Evolutionary conservation across 352 stramenopile genomes (phyloP).

Genomic region (Phytophthora tentaculata): DNA sequence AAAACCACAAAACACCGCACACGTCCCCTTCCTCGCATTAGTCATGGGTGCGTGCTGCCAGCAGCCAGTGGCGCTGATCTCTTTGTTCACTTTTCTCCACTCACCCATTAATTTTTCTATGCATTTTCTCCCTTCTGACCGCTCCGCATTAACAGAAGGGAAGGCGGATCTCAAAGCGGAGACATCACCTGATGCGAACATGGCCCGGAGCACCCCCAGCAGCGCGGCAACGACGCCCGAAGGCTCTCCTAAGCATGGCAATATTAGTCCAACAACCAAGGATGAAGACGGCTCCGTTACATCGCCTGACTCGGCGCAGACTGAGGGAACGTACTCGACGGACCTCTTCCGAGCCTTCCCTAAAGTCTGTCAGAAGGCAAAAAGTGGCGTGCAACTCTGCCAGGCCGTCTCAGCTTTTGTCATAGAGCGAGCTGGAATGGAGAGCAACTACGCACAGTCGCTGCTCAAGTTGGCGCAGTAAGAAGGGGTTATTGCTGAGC

Average conservation of each 20-base stretch:
- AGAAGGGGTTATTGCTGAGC: slow-evolving; percentile 1
- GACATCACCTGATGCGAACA: slow-evolving; percentile 14
- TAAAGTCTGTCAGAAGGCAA: slow-evolving; percentile 78
- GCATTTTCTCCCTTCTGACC: not conserved
- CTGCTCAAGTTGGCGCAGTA: slow-evolving; percentile 71
- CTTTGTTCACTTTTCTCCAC: not conserved
- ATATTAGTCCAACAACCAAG: slow-evolving; percentile 13
- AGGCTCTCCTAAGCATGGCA: slow-evolving; percentile 8
- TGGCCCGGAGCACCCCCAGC: slow-evolving; percentile 16
- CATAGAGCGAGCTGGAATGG: slow-evolving; percentile 59
- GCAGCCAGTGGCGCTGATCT: not conserved
- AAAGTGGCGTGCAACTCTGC: slow-evolving; percentile 77
- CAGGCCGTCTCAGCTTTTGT: slow-evolving; percentile 72
- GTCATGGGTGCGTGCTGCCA: slow-evolving; percentile 33
- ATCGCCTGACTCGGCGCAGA: slow-evolving; percentile 10
- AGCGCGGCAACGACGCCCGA: not conserved
- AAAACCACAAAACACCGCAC: slow-evolving; percentile 12
- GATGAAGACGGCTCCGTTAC: slow-evolving; percentile 11
- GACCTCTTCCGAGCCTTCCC: slow-evolving; percentile 75
- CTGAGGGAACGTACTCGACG: slow-evolving; percentile 57
- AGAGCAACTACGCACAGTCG: slow-evolving; percentile 67
- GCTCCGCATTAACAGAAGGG: slow-evolving; percentile 13
- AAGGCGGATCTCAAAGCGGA: slow-evolving; percentile 14
- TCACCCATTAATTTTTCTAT: not conserved
- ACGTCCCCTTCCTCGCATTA: not conserved